Evolutionary conservation across 139 green algal genomes (phyloP).

Genomic region (Chlamydomonas sphaeroides): DNA sequence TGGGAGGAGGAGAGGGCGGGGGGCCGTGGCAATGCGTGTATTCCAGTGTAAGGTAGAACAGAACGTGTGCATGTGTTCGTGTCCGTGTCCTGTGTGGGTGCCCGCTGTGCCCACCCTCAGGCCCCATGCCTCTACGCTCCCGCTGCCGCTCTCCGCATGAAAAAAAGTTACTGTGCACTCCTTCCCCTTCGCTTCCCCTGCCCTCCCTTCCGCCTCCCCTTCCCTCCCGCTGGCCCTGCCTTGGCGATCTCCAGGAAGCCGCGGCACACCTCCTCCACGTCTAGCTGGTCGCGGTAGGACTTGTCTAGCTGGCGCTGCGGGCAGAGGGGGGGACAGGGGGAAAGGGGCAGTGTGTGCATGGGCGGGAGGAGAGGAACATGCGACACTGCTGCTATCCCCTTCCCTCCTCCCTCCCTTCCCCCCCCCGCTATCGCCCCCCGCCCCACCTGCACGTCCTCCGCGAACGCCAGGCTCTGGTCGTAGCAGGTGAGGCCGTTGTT

Average conservation of each 20-base stretch:
- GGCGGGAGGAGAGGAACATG: neutral
- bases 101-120: no score
- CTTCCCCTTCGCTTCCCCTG: no score
- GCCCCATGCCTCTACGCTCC: neutral
- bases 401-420: neutral
- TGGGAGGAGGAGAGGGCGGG: neutral
- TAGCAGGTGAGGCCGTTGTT: conserved; percentile 90
- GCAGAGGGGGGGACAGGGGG: neutral
- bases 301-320: conserved; percentile 54
- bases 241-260: conserved; percentile 80
- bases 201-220: no score
- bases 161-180: no score
- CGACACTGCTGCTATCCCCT: no score
- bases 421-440: neutral
- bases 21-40: neutral
- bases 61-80: neutral
- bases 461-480: conserved; percentile 81
- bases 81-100: neutral
- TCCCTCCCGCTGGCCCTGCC: conserved; percentile 1
- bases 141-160: neutral
- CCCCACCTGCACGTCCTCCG: conserved; percentile 67
- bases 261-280: conserved; percentile 73
- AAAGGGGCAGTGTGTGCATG: neutral
- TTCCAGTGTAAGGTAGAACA: no score
- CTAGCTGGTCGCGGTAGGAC: conserved; percentile 51